Evolutionary conservation across 495 filamentous ascomycete species (phyloP), one percentile per base, ranked within the genome.

Genomic region (Neurospora cerealis): DNA sequence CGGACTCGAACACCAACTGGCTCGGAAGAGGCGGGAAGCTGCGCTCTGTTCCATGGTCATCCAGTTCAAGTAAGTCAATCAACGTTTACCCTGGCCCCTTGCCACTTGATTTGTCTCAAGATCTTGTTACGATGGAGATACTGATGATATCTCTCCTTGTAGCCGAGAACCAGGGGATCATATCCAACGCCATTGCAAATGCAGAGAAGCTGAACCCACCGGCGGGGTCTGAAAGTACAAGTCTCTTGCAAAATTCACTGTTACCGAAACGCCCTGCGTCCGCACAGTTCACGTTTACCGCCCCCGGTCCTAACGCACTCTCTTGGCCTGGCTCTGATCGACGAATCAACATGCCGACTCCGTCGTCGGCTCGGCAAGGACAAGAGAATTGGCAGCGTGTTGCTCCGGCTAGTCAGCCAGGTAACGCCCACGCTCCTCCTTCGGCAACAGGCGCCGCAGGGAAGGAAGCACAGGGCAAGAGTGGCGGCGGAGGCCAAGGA

Each of bases 211-310:
- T 89, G 21, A 87, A 91, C 13, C 84, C 89, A 5, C 83, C 83
- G 2, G 85, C 83, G 75, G 91, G 89, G 5, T 87, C 91, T 73
- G 91, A 92, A 76, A 94, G 94, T 77, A 86, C 89, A 46, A 96
- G 93, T 79, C 85, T 95, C 74, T 79, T 96, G 48, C 90, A 93
- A 60, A 92, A 93, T 77, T 88, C 91, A 80, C 81, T 87, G 21
- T 86, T 88, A 9, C 85, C 86, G 3, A 89, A 88, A 77, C 80
- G 84, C 38, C 84, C 89, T 32, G 87, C 89, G 13, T 93, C 93
- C 72, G 90, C 91, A 0, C 93, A 96, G 75, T 98, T 98, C 77
- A 97, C 94, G 19, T 98, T 98, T 80, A 96, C 92, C 3, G 84
- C 87, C 0, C 85, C 86, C 71, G 85, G 86, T 13, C 84, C 86